A percentile compares a stretch with the other conserved stretches of the same genome.
Conservation (phyloP, 371 early-diverging fungal genomes). For the Rhizopus microsporus region DNA sequence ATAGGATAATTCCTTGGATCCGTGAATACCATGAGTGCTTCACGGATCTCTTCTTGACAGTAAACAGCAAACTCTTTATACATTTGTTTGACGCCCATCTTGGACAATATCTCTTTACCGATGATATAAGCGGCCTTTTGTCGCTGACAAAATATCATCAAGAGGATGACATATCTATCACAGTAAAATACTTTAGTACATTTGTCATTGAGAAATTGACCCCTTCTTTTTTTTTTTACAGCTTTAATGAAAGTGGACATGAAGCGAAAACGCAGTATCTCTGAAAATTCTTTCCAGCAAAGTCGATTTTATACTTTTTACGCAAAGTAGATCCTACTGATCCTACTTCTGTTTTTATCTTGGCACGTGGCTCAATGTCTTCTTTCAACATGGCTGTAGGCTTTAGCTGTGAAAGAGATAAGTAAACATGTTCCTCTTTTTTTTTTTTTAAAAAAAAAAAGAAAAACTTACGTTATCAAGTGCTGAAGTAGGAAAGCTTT, state of each 20-base stretch:
- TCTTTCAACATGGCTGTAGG: constrained; percentile 1
- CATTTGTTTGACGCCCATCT: constrained; percentile 61
- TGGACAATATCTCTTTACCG: constrained; percentile 50
- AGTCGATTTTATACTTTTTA: constrained; percentile 41
- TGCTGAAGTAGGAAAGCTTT: constrained; percentile 31
- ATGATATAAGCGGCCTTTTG: constrained; percentile 50
- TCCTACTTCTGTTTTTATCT: neutral
- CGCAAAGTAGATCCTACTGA: constrained; percentile 12
- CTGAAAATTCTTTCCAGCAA: constrained; percentile 47
- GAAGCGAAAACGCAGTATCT: constrained; percentile 41
- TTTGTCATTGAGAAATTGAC: neutral
- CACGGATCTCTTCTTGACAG: constrained; percentile 54
- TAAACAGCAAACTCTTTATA: constrained; percentile 59
- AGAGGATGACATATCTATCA: constrained; percentile 27
- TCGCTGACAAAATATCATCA: constrained; percentile 37
- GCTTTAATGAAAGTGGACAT: constrained; percentile 34
- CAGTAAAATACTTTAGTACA: constrained; percentile 17
- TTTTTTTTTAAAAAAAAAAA: neutral
- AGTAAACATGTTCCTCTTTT: neutral
- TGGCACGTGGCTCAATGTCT: neutral
- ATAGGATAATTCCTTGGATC: constrained; percentile 66
- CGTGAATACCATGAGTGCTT: constrained; percentile 55
- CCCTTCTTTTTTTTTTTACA: constrained; percentile 26
- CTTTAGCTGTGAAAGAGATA: constrained; percentile 1
- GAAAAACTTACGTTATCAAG: constrained; percentile 22